Base-by-base conservation (phyloP, 495 filamentous ascomycete species). In the Delitschia confertaspora region DNA sequence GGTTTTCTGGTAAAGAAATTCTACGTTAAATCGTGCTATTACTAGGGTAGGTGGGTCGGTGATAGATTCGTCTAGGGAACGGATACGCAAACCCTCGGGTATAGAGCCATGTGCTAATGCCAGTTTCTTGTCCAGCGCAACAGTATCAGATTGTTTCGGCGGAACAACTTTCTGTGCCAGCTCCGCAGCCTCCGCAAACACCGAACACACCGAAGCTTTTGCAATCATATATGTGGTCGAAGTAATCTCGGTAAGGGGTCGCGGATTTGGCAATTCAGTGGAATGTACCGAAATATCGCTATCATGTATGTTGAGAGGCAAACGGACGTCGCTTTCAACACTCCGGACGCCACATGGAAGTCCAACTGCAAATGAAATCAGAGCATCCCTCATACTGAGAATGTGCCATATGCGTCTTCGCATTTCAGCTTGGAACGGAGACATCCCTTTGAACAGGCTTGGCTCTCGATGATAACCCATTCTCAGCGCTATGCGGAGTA, bases 101-200 rank as follows among this genome's bases (percentile, higher is more conserved):
- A 64, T 50, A 0, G 43, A 33, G 14, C 51, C 43, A 44, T 68
- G 66, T 10, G 60, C 57, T 32, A 65, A 61, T 24, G 62, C 45
- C 3, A 64, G 44, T 0, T 56, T 24, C 26, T 55, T 55, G 33
- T 73, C 68, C 6, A 71, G 51, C 3, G 56, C 44, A 45, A 68
- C 56, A 6, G 68, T 61, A 14, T 60, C 56, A n/a, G 60, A 59
- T 36, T 66, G 60, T 0, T 41, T 34, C 3, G 67, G 60, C 13
- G 57, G 47, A 1, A 51, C 47, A 5, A 66, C 56, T 3, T 60
- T 58, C 9, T 65, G 62, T 3, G 57, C 62, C 8, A 66, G 50
- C 16, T 76, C 72, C 9, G 64, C 58, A 16, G 69, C 64, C 32
- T 67, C 57, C 7, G 62, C 69, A 35, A 69, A 66, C n/a, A 69